Evolutionary conservation across 352 stramenopile genomes (phyloP).

Genomic region (Aphanomyces invadans): DNA sequence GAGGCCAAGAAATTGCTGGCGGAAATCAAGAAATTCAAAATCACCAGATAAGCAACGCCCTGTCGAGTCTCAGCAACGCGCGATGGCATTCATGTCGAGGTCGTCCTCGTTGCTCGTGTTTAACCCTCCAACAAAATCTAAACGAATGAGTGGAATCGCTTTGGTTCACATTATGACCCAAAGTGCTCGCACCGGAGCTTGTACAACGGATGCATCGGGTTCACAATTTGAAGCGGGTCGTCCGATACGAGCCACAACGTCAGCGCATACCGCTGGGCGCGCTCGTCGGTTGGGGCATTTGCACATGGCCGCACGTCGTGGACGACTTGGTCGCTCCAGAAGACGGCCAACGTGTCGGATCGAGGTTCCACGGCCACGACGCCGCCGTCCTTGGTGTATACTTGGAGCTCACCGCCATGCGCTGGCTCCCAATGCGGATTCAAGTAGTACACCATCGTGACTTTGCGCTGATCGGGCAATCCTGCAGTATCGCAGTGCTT

Average conservation of each 20-base stretch:
- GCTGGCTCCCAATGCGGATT: conserved; percentile 53
- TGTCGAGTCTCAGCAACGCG: no score
- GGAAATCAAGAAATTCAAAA: conserved; percentile 95
- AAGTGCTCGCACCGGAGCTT: conserved; percentile 35
- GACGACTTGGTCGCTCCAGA: conserved; percentile 80
- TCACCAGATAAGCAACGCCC: conserved; percentile 79
- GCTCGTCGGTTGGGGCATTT: conserved; percentile 23
- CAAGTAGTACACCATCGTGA: conserved; percentile 72
- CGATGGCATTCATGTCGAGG: no score
- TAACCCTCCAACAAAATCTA: no score
- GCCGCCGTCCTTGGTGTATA: conserved; percentile 33
- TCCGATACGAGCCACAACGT: conserved; percentile 81
- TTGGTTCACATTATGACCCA: neutral
- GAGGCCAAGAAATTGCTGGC: conserved; percentile 93
- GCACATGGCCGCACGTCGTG: conserved; percentile 72
- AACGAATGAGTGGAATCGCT: no score
- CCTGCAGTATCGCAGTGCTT: conserved; percentile 50
- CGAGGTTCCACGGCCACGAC: conserved; percentile 49
- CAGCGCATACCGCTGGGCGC: conserved; percentile 56
- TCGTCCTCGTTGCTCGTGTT: neutral
- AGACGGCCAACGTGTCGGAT: conserved; percentile 75
- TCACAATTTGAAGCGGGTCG: conserved; percentile 42
- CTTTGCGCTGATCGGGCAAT: conserved; percentile 43
- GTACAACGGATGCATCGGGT: conserved; percentile 35
- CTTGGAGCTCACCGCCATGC: conserved; percentile 47